Evolutionary conservation across 164 flowering plant species (phyloP).

Genomic region (Umbilicus rupestris): DNA sequence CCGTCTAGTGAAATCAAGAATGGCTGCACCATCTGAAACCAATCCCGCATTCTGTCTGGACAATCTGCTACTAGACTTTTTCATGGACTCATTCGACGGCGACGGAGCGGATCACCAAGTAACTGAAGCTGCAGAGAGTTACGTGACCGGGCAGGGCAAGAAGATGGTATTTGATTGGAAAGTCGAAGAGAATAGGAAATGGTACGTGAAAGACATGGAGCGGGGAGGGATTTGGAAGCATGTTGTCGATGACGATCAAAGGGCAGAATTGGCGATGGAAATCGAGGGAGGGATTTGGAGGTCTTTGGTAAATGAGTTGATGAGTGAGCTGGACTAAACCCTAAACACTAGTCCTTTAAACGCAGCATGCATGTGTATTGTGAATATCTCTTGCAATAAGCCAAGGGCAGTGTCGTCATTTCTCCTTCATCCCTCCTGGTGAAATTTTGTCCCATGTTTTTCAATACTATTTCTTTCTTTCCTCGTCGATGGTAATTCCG

Average conservation of each 20-base stretch:
- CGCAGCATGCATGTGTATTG: not conserved
- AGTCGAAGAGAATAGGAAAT: not conserved
- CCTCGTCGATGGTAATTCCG: too few relatives aligned
- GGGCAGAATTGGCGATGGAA: conserved; percentile 29
- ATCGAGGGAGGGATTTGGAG: conserved; percentile 29
- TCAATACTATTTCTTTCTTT: too few relatives aligned
- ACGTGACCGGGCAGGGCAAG: conserved; percentile 28
- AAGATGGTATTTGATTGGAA: conserved; percentile 18
- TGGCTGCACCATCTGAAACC: not conserved
- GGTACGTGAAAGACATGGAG: conserved; percentile 43
- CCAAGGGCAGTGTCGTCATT: not conserved
- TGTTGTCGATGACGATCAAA: conserved; percentile 32
- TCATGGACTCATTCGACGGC: conserved; percentile 20
- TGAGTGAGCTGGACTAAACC: conserved; percentile 21
- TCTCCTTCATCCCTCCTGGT: not conserved
- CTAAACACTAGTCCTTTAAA: too few relatives aligned
- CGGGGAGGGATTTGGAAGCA: conserved; percentile 31
- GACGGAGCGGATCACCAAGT: not conserved
- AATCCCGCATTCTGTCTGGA: conserved; percentile 11
- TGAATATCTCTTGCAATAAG: not conserved
- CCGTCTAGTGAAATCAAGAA: not conserved
- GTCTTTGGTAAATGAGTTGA: conserved; percentile 40
- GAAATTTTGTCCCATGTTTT: too few relatives aligned
- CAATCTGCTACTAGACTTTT: conserved; percentile 39
- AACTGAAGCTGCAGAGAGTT: conserved; percentile 24